These are phyloP conservation scores for Suillus cothurnatus DNA, from an alignment of 768 basidiomycete genomes.

Conservation along the genomic window DNA sequence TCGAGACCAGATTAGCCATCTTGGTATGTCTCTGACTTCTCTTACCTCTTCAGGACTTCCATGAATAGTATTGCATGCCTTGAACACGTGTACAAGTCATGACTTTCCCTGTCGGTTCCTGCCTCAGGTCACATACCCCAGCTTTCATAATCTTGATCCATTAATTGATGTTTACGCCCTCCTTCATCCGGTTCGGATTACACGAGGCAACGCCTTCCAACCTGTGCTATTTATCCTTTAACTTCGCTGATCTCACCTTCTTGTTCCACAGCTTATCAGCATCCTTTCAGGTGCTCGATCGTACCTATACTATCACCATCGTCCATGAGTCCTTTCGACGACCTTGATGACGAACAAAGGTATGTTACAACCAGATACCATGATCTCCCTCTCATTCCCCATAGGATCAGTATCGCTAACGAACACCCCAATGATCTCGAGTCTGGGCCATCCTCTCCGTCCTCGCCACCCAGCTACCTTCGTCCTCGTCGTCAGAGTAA, in stretches of 20 bases:
- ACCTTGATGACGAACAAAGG: constrained; percentile 34
- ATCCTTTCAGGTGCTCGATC: constrained; percentile 8
- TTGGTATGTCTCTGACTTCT: not conserved
- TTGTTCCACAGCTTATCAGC: constrained; percentile 8
- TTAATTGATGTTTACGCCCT: constrained; percentile 21
- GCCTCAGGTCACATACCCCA: constrained; percentile 15
- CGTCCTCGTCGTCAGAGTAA: constrained; percentile 27
- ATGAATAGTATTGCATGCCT: constrained; percentile 22
- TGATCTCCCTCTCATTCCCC: constrained; percentile 2
- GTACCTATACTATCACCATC: constrained; percentile 16
- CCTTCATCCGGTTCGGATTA: constrained; percentile 18
- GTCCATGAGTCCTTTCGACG: constrained; percentile 27
- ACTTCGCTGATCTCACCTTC: constrained; percentile 11
- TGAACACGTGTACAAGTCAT: constrained; percentile 28
- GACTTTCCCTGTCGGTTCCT: constrained; percentile 15
- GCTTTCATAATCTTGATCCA: constrained; percentile 15
- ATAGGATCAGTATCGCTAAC: constrained; percentile 28
- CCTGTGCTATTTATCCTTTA: constrained; percentile 11
- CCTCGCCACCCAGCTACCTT: constrained; percentile 22
- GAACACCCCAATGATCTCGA: constrained; percentile 34
- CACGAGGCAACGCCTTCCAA: constrained; percentile 28
- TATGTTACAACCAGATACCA: constrained; percentile 6
- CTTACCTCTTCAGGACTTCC: constrained; percentile 14
- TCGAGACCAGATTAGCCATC: constrained; percentile 1
- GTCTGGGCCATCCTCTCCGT: constrained; percentile 30